Conservation (phyloP, 139 green algal species). For the Closterium sp. region DNA sequence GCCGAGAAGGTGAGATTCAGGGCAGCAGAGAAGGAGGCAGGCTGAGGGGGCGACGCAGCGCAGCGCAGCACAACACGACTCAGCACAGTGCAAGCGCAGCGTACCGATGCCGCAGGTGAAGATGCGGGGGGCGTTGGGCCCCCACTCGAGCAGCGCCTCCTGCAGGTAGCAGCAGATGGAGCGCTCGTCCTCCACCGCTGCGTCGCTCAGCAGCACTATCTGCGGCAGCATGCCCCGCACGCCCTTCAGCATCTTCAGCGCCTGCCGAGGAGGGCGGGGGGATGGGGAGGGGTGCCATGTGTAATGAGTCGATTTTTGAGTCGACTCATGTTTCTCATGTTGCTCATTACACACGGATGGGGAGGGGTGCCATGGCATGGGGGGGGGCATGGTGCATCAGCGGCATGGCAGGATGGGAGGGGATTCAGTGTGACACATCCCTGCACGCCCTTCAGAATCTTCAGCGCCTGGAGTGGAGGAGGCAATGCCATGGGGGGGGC, state of each 20-base stretch:
- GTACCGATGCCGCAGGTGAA: slow-evolving; percentile 3
- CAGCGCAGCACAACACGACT: no score
- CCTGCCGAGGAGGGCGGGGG: neutral
- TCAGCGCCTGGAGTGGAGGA: no score
- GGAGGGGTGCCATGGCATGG: neutral
- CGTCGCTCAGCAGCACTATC: slow-evolving; percentile 1
- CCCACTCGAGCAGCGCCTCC: slow-evolving; percentile 2
- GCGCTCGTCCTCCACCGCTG: neutral
- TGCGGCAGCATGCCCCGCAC: neutral
- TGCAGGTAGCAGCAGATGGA: slow-evolving; percentile 8
- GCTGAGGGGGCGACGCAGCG: no score
- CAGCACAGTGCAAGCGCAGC: neutral
- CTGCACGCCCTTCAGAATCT: neutral
- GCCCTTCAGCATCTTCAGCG: neutral
- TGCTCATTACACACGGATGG: no score
- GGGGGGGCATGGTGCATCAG: neutral
- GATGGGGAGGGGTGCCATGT: no score
- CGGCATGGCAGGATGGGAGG: neutral
- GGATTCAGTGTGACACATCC: no score
- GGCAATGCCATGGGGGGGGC: no score
- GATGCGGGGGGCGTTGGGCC: slow-evolving; percentile 7
- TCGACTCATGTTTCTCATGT: no score
- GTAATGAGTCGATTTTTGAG: no score
- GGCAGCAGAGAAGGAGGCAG: no score
- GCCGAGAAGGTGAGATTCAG: no score